A percentile compares a stretch with the other conserved stretches of the same genome.
These are phyloP conservation scores for Fusarium pseudograminearum DNA, from an alignment of 2,329 filamentous ascomycete genomes.

Conservation along the genomic window DNA sequence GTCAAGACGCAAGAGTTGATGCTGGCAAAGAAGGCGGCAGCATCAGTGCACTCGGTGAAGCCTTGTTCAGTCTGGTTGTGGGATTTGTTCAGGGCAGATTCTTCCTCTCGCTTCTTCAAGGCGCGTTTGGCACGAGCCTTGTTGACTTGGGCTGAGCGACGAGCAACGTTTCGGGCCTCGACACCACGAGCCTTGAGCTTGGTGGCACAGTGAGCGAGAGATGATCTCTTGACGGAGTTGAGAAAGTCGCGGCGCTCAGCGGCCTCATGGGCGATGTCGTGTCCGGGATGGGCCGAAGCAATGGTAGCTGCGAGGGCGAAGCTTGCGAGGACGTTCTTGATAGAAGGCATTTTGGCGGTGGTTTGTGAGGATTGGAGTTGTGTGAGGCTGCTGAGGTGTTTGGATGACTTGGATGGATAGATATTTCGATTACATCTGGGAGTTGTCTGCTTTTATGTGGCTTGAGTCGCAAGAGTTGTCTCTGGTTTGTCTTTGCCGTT, in stretches of 20 bases:
- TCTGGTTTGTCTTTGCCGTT: neutral
- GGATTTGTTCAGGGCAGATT: conserved; percentile 48
- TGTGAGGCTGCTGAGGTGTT: neutral
- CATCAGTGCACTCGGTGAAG: conserved; percentile 49
- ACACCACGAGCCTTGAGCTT: conserved; percentile 62
- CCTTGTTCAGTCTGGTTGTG: conserved; percentile 54
- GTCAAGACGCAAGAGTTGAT: conserved; percentile 61
- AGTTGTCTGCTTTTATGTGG: neutral
- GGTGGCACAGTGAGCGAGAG: conserved; percentile 60
- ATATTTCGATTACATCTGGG: neutral
- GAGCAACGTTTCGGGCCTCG: conserved; percentile 58
- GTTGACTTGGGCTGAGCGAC: conserved; percentile 57
- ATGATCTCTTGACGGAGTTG: conserved; percentile 53
- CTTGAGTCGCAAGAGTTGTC: too few species aligned
- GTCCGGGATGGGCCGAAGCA: conserved; percentile 60
- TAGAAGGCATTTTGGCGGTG: conserved; percentile 15
- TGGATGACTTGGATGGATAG: neutral
- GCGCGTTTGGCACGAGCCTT: conserved; percentile 57
- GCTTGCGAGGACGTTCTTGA: conserved; percentile 31
- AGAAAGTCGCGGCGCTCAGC: conserved; percentile 61
- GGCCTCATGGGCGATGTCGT: conserved; percentile 61
- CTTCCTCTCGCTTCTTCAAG: conserved; percentile 50
- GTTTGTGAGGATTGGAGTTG: too few species aligned
- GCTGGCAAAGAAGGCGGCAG: conserved; percentile 54
- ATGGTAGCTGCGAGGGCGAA: conserved; percentile 30